These are phyloP conservation scores for Firmiana major DNA, from an alignment of 345 rosid species.

Conservation along the genomic window DNA sequence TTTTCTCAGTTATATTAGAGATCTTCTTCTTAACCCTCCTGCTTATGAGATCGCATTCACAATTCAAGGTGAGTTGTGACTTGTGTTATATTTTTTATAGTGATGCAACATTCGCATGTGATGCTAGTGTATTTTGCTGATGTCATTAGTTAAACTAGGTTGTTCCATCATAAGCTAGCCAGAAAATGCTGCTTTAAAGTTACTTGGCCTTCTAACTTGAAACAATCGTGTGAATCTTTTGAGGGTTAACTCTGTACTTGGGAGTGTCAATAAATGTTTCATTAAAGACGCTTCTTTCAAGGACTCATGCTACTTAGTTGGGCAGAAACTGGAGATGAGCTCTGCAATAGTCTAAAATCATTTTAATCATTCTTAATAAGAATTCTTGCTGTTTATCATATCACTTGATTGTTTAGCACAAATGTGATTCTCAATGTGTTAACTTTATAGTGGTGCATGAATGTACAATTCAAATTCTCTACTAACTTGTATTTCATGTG, in stretches of 20 bases:
- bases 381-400: neutral
- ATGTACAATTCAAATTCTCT: neutral
- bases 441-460: neutral
- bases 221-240: neutral
- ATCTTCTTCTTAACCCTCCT: conserved; percentile 96
- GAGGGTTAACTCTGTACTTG: neutral
- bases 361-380: neutral
- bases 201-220: neutral
- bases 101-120: neutral
- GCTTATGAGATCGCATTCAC: conserved; percentile 77
- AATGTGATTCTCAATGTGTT: neutral
- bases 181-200: neutral
- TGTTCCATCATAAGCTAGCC: neutral
- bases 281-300: neutral
- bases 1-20: conserved; percentile 67
- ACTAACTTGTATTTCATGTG: conserved; percentile 23
- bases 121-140: neutral
- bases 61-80: conserved; percentile 62
- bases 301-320: conserved; percentile 1
- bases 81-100: neutral
- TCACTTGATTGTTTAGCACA: neutral
- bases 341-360: neutral
- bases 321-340: neutral
- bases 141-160: neutral
- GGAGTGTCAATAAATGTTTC: neutral